phyloP scores from a whole-genome alignment of 441 rosid species.

The Pelargonium myrrhifolium region DNA sequence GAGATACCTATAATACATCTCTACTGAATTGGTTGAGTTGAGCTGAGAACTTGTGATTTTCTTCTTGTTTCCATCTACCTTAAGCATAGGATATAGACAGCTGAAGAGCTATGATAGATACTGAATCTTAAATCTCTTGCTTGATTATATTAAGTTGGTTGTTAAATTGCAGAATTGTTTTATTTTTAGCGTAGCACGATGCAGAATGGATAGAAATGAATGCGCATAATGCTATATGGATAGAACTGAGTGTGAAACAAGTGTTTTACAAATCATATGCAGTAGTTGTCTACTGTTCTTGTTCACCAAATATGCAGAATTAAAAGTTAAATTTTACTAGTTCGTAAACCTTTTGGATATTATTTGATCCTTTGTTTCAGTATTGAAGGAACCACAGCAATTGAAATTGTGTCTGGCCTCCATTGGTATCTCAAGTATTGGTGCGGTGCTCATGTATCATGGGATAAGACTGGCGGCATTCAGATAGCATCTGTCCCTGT shows the following conservation, averaged over 20 bases:
- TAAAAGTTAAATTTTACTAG: not conserved
- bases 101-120: not conserved
- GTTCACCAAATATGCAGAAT: not conserved
- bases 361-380: conserved; percentile 28
- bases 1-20: not conserved
- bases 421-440: conserved; percentile 89
- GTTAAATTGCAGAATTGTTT: not conserved
- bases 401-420: conserved; percentile 85
- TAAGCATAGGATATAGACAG: conserved; percentile 1
- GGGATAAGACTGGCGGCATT: conserved; percentile 92
- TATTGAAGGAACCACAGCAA: conserved; percentile 75
- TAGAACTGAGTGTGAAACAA: conserved; percentile 2
- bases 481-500: conserved; percentile 74
- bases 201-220: not conserved
- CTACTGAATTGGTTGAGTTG: not conserved
- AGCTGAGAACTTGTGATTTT: conserved; percentile 1
- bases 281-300: not conserved
- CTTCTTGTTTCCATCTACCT: not conserved
- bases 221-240: not conserved
- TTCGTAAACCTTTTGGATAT: conserved; percentile 4
- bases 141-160: not conserved
- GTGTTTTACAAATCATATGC: not conserved
- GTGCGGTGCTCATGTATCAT: conserved; percentile 89
- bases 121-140: conserved; percentile 3
- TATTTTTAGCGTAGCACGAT: not conserved